Conservation (phyloP, 2,329 filamentous ascomycete genomes). For the Penicillium polonicum region DNA sequence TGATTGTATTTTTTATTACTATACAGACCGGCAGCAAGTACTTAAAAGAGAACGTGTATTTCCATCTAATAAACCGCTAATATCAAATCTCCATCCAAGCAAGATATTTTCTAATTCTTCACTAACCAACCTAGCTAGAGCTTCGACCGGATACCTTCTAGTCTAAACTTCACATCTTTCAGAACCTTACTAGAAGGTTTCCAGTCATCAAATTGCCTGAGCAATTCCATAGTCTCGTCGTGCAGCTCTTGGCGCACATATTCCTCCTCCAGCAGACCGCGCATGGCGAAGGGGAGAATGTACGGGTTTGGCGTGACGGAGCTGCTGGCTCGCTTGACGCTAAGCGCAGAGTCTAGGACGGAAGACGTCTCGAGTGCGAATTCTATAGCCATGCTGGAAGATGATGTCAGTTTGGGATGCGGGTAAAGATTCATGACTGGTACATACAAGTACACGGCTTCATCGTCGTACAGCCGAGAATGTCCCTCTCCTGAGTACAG, state of each 20-base stretch:
- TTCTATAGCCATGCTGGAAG: constrained; percentile 61
- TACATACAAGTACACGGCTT: constrained; percentile 72
- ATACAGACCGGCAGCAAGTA: background rate
- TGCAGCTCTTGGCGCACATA: constrained; percentile 79
- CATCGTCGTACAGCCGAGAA: constrained; percentile 87
- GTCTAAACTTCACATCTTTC: constrained; percentile 91
- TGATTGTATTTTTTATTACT: background rate
- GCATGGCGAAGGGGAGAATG: constrained; percentile 91
- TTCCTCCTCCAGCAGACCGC: constrained; percentile 87
- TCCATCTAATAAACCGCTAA: background rate
- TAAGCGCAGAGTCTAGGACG: constrained; percentile 50
- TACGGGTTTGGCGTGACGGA: constrained; percentile 69
- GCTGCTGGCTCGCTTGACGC: constrained; percentile 52
- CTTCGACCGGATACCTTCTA: constrained; percentile 88
- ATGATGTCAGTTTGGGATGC: constrained; percentile 2
- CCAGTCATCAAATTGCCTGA: constrained; percentile 93
- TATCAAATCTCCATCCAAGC: background rate
- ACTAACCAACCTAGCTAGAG: constrained; percentile 49
- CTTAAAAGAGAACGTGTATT: background rate
- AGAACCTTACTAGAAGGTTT: constrained; percentile 84
- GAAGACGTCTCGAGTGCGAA: constrained; percentile 71
- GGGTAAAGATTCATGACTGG: background rate
- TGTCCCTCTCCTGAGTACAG: constrained; percentile 92
- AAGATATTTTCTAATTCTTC: constrained; percentile 2
- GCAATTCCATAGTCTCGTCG: constrained; percentile 71